Evolutionary conservation across 768 basidiomycete genomes (phyloP).

Genomic region (Plicaturopsis crispa): DNA sequence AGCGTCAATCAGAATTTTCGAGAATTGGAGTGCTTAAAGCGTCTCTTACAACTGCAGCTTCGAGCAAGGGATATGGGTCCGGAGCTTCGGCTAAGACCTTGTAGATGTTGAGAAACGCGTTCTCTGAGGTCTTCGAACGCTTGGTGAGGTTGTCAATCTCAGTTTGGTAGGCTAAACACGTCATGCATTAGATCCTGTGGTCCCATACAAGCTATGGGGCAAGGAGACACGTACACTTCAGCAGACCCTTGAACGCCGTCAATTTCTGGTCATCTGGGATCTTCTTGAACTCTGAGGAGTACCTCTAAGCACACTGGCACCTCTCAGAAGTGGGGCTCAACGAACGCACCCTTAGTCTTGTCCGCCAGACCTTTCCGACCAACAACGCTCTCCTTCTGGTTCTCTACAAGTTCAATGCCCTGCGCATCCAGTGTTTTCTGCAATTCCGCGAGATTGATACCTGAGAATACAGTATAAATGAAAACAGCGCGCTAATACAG

Average conservation of each 20-base stretch:
- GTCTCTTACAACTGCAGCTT: constrained; percentile 75
- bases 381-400: constrained; percentile 94
- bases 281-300: constrained; percentile 83
- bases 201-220: constrained; percentile 1
- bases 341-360: constrained; percentile 82
- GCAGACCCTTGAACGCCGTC: constrained; percentile 78
- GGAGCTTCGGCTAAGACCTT: constrained; percentile 95
- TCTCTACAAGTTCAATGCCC: constrained; percentile 93
- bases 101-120: constrained; percentile 94
- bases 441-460: constrained; percentile 81
- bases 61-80: constrained; percentile 93
- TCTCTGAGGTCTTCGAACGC: constrained; percentile 88
- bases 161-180: constrained; percentile 73
- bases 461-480: constrained; percentile 30
- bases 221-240: constrained; percentile 56
- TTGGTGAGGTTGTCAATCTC: constrained; percentile 96
- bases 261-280: constrained; percentile 86
- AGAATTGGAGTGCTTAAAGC: neutral
- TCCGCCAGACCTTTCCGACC: constrained; percentile 93
- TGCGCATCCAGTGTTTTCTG: constrained; percentile 92
- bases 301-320: neutral
- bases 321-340: neutral
- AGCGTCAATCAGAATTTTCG: neutral
- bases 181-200: constrained; percentile 4
- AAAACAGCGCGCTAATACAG: too few relatives aligned